phyloP scores from a whole-genome alignment of 495 filamentous ascomycete genomes.

The Wilcoxina mikolae region DNA sequence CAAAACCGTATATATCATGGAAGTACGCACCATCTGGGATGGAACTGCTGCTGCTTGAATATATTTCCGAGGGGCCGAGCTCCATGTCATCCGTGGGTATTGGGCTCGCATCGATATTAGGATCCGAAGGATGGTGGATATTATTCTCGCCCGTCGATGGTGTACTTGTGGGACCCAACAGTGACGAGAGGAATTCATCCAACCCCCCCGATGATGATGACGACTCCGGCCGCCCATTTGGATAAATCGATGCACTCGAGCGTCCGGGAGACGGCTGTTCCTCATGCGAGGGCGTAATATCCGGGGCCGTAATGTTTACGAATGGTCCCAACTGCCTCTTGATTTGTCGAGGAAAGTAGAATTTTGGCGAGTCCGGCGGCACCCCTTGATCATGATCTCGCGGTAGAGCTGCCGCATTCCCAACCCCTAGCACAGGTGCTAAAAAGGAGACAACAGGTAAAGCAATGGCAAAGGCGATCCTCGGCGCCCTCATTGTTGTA shows the following conservation, averaged over 20 bases:
- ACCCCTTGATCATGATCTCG: conserved; percentile 12
- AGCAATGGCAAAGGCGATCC: conserved; percentile 17
- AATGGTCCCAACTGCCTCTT: conserved; percentile 37
- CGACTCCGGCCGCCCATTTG: background rate
- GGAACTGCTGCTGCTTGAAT: background rate
- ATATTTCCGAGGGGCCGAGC: background rate
- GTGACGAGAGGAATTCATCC: background rate
- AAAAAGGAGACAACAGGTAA: conserved; percentile 22
- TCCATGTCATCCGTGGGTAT: background rate
- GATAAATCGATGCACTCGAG: conserved; percentile 10
- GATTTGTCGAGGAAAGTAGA: conserved; percentile 46
- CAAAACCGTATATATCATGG: background rate
- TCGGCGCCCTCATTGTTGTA: conserved; percentile 19
- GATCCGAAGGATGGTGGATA: too few relatives aligned
- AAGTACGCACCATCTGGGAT: background rate
- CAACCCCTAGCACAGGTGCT: conserved; percentile 14
- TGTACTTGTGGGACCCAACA: background rate
- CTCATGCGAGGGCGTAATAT: background rate
- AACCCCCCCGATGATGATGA: background rate
- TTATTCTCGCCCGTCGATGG: too few relatives aligned
- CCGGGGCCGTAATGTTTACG: background rate
- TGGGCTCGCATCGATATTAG: too few relatives aligned
- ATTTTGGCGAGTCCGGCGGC: conserved; percentile 37
- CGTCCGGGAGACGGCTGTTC: conserved; percentile 10
- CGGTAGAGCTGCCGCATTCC: conserved; percentile 18